phyloP scores from a whole-genome alignment of 768 basidiomycete species.

The Trametes coccinea region DNA sequence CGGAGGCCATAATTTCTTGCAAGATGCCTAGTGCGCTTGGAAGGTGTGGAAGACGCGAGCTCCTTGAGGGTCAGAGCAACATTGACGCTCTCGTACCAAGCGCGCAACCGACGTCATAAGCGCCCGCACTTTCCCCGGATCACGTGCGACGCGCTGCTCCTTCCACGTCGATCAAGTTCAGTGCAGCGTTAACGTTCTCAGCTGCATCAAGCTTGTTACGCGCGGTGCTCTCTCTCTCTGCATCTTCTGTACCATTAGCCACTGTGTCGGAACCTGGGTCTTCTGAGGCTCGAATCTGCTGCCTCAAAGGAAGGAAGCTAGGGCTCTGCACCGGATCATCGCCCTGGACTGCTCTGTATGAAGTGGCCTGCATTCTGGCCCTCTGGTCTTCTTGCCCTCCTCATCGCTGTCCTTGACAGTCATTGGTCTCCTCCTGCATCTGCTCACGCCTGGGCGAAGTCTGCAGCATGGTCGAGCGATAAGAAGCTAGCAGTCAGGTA shows the following conservation, averaged over 20 bases:
- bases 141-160: not conserved
- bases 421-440: conserved; percentile 23
- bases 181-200: not conserved
- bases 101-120: conserved; percentile 1
- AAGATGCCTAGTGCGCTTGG: not conserved
- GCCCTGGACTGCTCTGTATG: conserved; percentile 25
- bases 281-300: not conserved
- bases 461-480: conserved; percentile 27
- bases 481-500: conserved; percentile 32
- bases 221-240: not conserved
- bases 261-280: not conserved
- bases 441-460: conserved; percentile 16
- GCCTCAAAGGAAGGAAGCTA: not conserved
- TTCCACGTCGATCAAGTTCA: conserved; percentile 10
- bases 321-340: not conserved
- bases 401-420: conserved; percentile 29
- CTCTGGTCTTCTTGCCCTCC: conserved; percentile 29
- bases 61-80: not conserved
- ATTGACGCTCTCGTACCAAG: not conserved
- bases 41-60: not conserved
- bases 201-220: not conserved
- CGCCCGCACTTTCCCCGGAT: not conserved
- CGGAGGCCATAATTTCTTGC: conserved; percentile 44
- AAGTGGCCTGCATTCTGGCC: conserved; percentile 32
- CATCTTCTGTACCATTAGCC: not conserved